Evolutionary conservation across 257 asterid genomes (phyloP).

Genomic region (Salvia hispanica): DNA sequence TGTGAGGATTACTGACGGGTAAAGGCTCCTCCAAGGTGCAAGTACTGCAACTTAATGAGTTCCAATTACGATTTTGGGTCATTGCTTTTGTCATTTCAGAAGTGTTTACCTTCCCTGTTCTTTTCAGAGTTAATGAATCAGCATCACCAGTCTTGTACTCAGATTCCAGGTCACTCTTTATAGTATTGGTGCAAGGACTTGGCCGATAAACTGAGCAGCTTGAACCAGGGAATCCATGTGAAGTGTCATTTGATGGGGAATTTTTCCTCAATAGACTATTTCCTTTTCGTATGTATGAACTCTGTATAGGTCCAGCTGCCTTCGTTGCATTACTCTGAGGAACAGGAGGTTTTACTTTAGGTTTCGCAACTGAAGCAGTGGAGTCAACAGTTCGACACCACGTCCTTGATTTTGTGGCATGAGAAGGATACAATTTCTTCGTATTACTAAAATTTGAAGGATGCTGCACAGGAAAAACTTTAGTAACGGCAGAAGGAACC

Average conservation of each 20-base stretch:
- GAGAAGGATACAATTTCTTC: constrained; percentile 43
- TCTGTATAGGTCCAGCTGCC: constrained; percentile 36
- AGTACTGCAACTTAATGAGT: constrained; percentile 37
- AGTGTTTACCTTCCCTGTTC: constrained; percentile 37
- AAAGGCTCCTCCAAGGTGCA: constrained; percentile 36
- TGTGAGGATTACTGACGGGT: constrained; percentile 39
- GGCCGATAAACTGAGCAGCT: constrained; percentile 42
- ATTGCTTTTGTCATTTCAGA: constrained; percentile 45
- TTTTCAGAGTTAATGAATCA: constrained; percentile 32
- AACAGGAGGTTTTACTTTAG: constrained; percentile 26
- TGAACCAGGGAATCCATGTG: constrained; percentile 47
- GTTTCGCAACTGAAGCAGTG: constrained; percentile 41
- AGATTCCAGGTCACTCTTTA: constrained; percentile 42
- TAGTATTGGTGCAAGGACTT: constrained; percentile 37
- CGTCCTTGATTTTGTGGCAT: constrained; percentile 65
- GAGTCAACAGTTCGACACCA: constrained; percentile 68
- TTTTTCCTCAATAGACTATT: constrained; percentile 75
- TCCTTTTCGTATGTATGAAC: constrained; percentile 76
- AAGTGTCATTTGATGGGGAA: constrained; percentile 40
- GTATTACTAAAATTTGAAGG: constrained; percentile 34
- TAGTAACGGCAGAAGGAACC: constrained; percentile 39
- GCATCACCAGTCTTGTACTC: constrained; percentile 34
- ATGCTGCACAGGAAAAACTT: constrained; percentile 42
- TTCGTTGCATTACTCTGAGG: constrained; percentile 28
- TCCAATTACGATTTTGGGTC: constrained; percentile 31